phyloP scores from a whole-genome alignment of 192 early-diverging fungal genomes.

The Podila verticillata region DNA sequence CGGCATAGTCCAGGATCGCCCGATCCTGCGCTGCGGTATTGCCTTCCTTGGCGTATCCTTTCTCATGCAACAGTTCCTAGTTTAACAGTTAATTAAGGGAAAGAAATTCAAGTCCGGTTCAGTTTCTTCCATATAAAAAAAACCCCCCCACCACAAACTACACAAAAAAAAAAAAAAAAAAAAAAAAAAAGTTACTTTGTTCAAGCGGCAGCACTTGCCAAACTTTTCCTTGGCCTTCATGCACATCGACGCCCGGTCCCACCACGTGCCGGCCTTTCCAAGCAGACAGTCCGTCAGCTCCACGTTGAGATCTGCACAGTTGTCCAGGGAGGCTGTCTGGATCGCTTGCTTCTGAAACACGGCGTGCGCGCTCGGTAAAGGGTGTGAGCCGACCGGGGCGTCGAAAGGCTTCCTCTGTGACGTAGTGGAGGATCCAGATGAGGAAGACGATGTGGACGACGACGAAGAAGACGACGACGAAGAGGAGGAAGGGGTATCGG shows the following conservation, averaged over 20 bases:
- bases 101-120: too few species aligned
- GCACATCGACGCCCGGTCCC: slow-evolving; percentile 45
- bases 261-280: slow-evolving; percentile 35
- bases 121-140: background rate
- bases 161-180: background rate
- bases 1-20: slow-evolving; percentile 36
- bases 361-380: slow-evolving; percentile 9
- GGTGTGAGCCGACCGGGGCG: slow-evolving; percentile 9
- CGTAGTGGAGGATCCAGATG: slow-evolving; percentile 1
- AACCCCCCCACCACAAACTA: too few species aligned
- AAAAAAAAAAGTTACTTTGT: slow-evolving; percentile 13
- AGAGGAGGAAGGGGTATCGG: slow-evolving; percentile 1
- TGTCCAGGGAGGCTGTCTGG: slow-evolving; percentile 27
- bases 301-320: slow-evolving; percentile 45
- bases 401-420: slow-evolving; percentile 1
- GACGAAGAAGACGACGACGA: slow-evolving; percentile 7
- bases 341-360: slow-evolving; percentile 33
- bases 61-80: slow-evolving; percentile 31
- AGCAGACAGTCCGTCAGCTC: slow-evolving; percentile 39
- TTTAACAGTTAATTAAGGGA: too few species aligned
- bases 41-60: slow-evolving; percentile 34
- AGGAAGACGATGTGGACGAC: background rate
- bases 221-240: slow-evolving; percentile 36
- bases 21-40: slow-evolving; percentile 38
- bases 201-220: slow-evolving; percentile 31